Evolutionary conservation across 2,329 filamentous ascomycete genomes (phyloP).

Genomic region (Calonectria ilicicola): DNA sequence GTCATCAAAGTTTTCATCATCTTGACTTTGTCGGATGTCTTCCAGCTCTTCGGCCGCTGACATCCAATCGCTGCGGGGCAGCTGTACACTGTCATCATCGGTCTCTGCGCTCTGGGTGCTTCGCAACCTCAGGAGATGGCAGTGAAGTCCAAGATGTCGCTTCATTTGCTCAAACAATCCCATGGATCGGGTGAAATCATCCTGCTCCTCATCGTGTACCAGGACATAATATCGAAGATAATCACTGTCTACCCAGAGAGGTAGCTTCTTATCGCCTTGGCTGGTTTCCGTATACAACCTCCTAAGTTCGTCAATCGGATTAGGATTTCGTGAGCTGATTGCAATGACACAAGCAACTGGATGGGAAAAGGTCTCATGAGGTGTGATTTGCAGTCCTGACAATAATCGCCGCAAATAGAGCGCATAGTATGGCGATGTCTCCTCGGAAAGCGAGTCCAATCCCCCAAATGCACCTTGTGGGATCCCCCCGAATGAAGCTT

Average conservation of each 20-base stretch:
- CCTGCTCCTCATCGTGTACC: conserved; percentile 94
- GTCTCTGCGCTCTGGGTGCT: conserved; percentile 88
- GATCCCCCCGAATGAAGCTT: conserved; percentile 63
- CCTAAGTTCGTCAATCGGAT: conserved; percentile 88
- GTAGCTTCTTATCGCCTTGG: conserved; percentile 78
- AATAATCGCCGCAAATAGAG: conserved; percentile 87
- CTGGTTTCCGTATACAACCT: conserved; percentile 88
- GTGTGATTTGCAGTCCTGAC: conserved; percentile 80
- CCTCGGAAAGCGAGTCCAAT: conserved; percentile 58
- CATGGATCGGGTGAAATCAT: conserved; percentile 92
- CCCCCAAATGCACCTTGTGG: conserved; percentile 53
- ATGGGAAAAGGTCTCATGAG: conserved; percentile 94
- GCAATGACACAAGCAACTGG: conserved; percentile 95
- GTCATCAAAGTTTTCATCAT: conserved; percentile 76
- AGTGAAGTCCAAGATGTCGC: conserved; percentile 95
- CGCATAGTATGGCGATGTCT: conserved; percentile 83
- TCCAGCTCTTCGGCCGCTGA: conserved; percentile 87
- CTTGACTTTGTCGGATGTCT: conserved; percentile 76
- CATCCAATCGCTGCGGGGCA: conserved; percentile 90
- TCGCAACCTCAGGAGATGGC: conserved; percentile 87
- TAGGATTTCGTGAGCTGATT: conserved; percentile 87
- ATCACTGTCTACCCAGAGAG: conserved; percentile 89
- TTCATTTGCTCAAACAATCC: conserved; percentile 98
- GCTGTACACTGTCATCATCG: conserved; percentile 88
- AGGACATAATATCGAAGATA: conserved; percentile 97